Evolutionary conservation across 192 early-diverging fungal species (phyloP).

Genomic region (Podila clonocystis): DNA sequence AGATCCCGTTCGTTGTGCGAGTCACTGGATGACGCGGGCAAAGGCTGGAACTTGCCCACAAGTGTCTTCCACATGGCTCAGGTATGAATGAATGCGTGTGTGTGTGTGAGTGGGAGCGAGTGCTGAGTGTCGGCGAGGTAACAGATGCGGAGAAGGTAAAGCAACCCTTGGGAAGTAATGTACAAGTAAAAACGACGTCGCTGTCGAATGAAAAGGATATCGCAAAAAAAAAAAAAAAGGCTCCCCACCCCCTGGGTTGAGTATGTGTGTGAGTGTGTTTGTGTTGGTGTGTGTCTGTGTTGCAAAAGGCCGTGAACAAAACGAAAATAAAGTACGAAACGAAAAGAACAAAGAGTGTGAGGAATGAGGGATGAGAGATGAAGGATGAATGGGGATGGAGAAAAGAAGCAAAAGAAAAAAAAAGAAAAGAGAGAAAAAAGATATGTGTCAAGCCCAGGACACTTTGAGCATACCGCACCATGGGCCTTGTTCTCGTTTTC

Average conservation of each 20-base stretch:
- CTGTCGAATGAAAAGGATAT: background rate
- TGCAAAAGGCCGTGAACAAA: background rate
- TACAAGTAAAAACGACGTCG: background rate
- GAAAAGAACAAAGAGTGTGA: background rate
- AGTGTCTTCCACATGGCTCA: slow-evolving; percentile 47
- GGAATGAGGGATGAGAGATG: background rate
- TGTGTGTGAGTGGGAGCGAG: too few species aligned
- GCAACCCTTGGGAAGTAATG: too few species aligned
- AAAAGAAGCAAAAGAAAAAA: background rate
- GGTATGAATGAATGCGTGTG: too few species aligned
- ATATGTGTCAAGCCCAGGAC: too few species aligned
- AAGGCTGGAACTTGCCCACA: slow-evolving; percentile 51
- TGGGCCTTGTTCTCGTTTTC: too few species aligned
- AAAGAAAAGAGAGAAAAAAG: background rate
- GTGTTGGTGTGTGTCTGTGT: background rate
- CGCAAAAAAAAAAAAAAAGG: background rate
- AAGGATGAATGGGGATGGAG: background rate
- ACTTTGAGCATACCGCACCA: too few species aligned
- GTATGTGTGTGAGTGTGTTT: background rate
- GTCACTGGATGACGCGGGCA: slow-evolving; percentile 41
- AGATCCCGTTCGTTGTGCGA: slow-evolving; percentile 44
- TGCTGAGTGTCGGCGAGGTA: too few species aligned
- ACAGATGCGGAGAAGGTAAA: too few species aligned
- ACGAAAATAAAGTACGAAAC: background rate
- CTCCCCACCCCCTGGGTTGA: background rate